Evolutionary conservation across 2,329 filamentous ascomycete species (phyloP), one percentile per base, ranked within the genome.

Genomic region (Fusarium lyarnte): DNA sequence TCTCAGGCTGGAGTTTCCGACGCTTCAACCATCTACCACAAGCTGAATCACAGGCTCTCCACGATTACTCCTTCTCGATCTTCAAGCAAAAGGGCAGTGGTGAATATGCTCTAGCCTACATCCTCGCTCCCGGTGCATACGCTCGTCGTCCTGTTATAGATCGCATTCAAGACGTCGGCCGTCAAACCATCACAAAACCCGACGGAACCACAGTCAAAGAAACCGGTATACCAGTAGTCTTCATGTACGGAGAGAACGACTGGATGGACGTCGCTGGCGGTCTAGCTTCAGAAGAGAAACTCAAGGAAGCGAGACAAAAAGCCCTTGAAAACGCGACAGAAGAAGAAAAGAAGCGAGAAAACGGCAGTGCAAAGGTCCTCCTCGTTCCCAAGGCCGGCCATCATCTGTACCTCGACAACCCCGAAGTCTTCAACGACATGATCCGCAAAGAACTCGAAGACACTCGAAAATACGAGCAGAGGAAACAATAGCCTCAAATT

Each of bases 191-290:
- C 66, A 75, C 77, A 53, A 76, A 77, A 6, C 63, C 78, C 10
- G 73, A 79, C 12, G 76, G 76, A 29, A 71, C 66, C 12, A 67
- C 73, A 14, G 63, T 76, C 43, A 82, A 79, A 63, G 88, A 90
- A 76, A 92, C 87, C 0, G 94, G 95, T 3, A 86, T 94, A 54
- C 95, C 96, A 0, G 86, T 98, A 36, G 88, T 98, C 13, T 89
- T 99, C 79, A 95, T 98, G 93, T 99, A 99, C 79, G 96, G 96
- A 71, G 95, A 98, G 77, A 91, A 96, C 78, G 96, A 99, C 85
- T 99, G 96, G 96, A 99, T 99, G 96, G 96, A 99, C 74, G 91
- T 96, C 13, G 90, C 90, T 0, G 96, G 95, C 33, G 96, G 96
- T 0, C 89, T 91, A 51, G 94, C 93, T 0, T 91, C 95, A 0